phyloP scores from a whole-genome alignment of 495 filamentous ascomycete species.

The Parathielavia appendiculata region DNA sequence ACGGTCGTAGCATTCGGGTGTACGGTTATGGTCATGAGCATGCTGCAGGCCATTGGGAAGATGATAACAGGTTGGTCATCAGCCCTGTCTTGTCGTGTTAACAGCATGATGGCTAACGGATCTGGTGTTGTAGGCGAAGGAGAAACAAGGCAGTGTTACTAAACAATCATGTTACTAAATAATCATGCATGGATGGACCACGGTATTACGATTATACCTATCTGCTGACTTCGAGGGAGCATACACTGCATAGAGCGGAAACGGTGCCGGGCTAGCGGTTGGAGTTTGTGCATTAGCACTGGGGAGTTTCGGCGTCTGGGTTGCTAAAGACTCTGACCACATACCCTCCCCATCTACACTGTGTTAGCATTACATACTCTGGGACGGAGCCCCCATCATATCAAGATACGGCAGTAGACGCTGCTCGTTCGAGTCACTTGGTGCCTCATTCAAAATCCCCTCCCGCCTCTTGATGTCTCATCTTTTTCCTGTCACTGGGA shows the following conservation, averaged over 20 bases:
- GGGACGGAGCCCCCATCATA: no score
- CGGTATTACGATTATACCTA: neutral
- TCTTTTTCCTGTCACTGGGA: no score
- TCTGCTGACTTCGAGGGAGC: neutral
- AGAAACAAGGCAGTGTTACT: constrained; percentile 15
- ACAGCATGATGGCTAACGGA: neutral
- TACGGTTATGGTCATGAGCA: constrained; percentile 76
- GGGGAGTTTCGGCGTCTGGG: no score
- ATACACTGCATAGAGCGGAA: neutral
- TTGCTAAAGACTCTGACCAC: no score
- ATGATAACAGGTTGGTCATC: constrained; percentile 46
- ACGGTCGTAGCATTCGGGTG: constrained; percentile 69
- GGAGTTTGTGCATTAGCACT: neutral
- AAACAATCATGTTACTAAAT: no score
- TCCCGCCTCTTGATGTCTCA: no score
- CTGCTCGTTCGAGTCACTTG: no score
- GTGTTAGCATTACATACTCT: no score
- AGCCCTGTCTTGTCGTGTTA: neutral
- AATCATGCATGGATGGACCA: neutral
- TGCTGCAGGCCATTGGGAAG: constrained; percentile 67
- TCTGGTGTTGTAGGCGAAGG: constrained; percentile 13
- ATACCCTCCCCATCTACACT: no score
- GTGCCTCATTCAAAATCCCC: no score
- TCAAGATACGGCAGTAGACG: no score
- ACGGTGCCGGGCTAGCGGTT: neutral